Conservation (phyloP, 1,284 basidiomycete species). For the Melanopsichium pennsylvanicum region DNA sequence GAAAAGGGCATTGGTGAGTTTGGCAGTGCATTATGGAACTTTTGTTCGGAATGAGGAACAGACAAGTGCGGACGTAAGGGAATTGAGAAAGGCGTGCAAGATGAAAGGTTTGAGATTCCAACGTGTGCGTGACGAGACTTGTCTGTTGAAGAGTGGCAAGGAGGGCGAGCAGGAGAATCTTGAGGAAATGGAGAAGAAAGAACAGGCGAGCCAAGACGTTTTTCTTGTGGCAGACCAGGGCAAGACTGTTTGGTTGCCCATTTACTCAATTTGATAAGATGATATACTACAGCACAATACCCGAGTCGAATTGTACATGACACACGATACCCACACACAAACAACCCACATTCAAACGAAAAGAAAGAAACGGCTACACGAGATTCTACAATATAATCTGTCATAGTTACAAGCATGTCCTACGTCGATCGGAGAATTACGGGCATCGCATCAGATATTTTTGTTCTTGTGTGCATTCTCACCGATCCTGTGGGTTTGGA, state of each 20-base stretch:
- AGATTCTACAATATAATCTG: too few relatives aligned
- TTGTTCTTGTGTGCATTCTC: conserved; percentile 31
- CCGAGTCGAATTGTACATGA: too few relatives aligned
- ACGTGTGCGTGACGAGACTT: conserved; percentile 12
- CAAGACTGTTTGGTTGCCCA: conserved; percentile 50
- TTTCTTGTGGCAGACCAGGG: conserved; percentile 56
- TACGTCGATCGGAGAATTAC: too few relatives aligned
- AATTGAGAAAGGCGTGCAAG: conserved; percentile 41
- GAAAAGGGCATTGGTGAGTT: conserved; percentile 15
- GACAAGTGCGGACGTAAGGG: conserved; percentile 47
- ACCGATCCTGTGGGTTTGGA: conserved; percentile 38
- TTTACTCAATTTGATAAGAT: conserved; percentile 1
- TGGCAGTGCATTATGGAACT: conserved; percentile 50
- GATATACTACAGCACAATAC: too few relatives aligned
- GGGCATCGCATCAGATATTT: conserved; percentile 26
- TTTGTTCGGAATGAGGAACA: conserved; percentile 53
- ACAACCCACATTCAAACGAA: background rate
- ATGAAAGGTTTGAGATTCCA: conserved; percentile 15
- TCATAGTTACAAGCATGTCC: too few relatives aligned
- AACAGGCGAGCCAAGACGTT: conserved; percentile 12
- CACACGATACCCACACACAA: conserved; percentile 2
- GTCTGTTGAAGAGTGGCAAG: conserved; percentile 2
- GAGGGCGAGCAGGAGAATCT: background rate
- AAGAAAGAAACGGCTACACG: too few relatives aligned
- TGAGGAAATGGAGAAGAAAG: background rate